A percentile compares a stretch with the other conserved stretches of the same genome.
Evolutionary conservation across 1,139 yeast species (phyloP).

Genomic region (Hyphopichia burtonii): DNA sequence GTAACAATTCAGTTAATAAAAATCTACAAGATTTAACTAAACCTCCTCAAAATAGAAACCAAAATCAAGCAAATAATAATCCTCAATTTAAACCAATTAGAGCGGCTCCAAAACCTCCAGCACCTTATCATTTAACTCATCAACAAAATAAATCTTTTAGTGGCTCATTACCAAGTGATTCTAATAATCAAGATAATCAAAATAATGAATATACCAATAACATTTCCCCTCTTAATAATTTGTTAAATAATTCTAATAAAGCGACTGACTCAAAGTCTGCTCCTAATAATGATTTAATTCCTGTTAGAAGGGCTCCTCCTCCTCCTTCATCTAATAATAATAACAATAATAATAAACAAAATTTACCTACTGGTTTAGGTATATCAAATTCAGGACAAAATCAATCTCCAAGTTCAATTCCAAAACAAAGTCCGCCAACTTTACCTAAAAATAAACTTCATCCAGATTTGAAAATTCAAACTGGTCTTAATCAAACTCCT

Average conservation of each 20-base stretch:
- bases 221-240: constrained; percentile 35
- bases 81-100: constrained; percentile 35
- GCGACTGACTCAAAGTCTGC: not conserved
- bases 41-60: constrained; percentile 28
- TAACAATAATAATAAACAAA: constrained; percentile 7
- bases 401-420: constrained; percentile 7
- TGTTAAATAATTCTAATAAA: constrained; percentile 23
- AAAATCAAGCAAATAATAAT: constrained; percentile 5
- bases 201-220: constrained; percentile 6
- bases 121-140: constrained; percentile 38
- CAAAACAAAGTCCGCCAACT: constrained; percentile 4
- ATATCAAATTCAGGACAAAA: constrained; percentile 15
- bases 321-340: constrained; percentile 37
- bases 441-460: constrained; percentile 19
- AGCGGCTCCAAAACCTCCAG: constrained; percentile 46
- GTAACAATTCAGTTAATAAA: constrained; percentile 9
- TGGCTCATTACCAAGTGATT: constrained; percentile 1
- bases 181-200: not conserved
- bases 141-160: constrained; percentile 9
- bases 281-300: constrained; percentile 31
- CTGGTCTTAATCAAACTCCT: constrained; percentile 11
- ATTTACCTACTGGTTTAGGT: constrained; percentile 23
- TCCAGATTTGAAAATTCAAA: constrained; percentile 32
- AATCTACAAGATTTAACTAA: constrained; percentile 44
- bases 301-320: constrained; percentile 56